These are phyloP conservation scores for Carpinus fangiana DNA, from an alignment of 306 rosid species.

Conservation along the genomic window DNA sequence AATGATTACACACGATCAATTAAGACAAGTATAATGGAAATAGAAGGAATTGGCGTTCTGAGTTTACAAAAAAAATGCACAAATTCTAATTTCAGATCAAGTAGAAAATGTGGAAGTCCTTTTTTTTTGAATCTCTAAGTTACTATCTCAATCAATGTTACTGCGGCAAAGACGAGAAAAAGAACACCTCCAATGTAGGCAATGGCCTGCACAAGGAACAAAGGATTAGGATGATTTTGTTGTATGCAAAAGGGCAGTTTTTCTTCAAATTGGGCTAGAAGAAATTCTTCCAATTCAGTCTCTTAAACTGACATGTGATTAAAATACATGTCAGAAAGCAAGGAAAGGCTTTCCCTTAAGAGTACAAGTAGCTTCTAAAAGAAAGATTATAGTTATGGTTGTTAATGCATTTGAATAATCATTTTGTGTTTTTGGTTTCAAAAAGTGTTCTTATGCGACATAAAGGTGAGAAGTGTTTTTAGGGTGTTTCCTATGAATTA, in stretches of 20 bases:
- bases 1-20: neutral
- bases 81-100: neutral
- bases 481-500: too few species aligned
- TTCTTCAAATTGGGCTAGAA: too few species aligned
- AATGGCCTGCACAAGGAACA: conserved; percentile 61
- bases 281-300: too few species aligned
- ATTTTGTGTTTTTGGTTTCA: too few species aligned
- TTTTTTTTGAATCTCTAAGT: conserved; percentile 30
- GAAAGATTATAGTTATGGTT: neutral
- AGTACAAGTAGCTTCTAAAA: conserved; percentile 6
- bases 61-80: neutral
- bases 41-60: neutral
- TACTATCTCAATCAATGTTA: conserved; percentile 70
- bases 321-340: neutral
- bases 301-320: too few species aligned
- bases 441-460: too few species aligned
- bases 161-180: conserved; percentile 85
- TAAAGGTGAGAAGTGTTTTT: too few species aligned
- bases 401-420: too few species aligned
- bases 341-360: conserved; percentile 3
- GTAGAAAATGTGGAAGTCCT: neutral
- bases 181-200: conserved; percentile 90
- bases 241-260: neutral
- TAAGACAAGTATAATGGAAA: neutral
- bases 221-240: conserved; percentile 3